Evolutionary conservation across 352 stramenopile species (phyloP).

Genomic region (Globisporangium ultimum): DNA sequence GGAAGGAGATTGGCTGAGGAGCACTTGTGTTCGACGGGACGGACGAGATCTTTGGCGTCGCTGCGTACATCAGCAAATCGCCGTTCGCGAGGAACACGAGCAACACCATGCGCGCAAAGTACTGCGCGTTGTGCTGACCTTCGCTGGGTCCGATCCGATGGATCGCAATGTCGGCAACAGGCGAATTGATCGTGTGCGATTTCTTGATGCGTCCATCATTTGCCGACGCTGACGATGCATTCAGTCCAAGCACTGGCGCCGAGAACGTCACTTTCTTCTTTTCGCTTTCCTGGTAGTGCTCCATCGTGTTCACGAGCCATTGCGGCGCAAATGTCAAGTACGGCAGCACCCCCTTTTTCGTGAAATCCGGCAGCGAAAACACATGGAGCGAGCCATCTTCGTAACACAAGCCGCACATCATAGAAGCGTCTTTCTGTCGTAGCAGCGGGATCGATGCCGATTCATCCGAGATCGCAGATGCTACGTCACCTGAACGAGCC

Average conservation of each 20-base stretch:
- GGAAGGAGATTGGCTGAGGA: conserved; percentile 28
- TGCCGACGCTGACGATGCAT: conserved; percentile 56
- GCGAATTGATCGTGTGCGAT: conserved; percentile 75
- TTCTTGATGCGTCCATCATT: conserved; percentile 83
- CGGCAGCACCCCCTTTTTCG: conserved; percentile 74
- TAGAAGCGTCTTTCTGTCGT: conserved; percentile 44
- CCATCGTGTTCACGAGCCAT: conserved; percentile 71
- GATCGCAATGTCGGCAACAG: conserved; percentile 79
- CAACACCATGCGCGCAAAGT: conserved; percentile 76
- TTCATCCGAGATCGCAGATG: neutral
- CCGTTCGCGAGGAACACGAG: conserved; percentile 84
- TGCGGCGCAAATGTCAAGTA: conserved; percentile 82
- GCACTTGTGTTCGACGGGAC: conserved; percentile 15
- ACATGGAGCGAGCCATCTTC: conserved; percentile 80
- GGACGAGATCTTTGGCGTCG: conserved; percentile 43
- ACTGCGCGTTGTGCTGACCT: conserved; percentile 65
- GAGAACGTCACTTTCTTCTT: conserved; percentile 54
- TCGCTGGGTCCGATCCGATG: conserved; percentile 78
- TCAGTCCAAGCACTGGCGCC: conserved; percentile 64
- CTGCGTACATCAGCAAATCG: conserved; percentile 77
- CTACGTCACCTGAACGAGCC: neutral
- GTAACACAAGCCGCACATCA: conserved; percentile 84
- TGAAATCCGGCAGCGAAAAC: conserved; percentile 81
- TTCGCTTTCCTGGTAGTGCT: conserved; percentile 53
- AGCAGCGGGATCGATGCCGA: conserved; percentile 49